Evolutionary conservation across 2,329 filamentous ascomycete genomes (phyloP).

Genomic region (Penicillium sp.): DNA sequence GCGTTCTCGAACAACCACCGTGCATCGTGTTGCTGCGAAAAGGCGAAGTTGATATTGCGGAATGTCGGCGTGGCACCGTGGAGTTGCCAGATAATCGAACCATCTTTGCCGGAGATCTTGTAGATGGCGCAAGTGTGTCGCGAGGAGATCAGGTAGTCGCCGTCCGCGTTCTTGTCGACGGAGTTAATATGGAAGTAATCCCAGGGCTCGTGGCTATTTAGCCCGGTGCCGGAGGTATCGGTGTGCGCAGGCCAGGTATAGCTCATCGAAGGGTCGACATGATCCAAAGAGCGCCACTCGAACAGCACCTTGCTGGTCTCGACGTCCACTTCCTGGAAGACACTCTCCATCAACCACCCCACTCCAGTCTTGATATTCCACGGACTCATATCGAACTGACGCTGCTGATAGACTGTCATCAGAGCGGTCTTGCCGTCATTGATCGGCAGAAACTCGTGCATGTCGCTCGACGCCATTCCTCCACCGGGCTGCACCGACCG

Average conservation of each 20-base stretch:
- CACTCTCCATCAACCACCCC: constrained; percentile 53
- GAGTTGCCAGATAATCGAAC: constrained; percentile 40
- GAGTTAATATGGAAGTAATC: constrained; percentile 48
- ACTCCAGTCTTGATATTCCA: constrained; percentile 45
- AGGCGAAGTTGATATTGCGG: constrained; percentile 40
- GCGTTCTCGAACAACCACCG: constrained; percentile 40
- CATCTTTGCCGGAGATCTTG: constrained; percentile 41
- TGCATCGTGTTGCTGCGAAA: constrained; percentile 46
- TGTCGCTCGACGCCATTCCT: constrained; percentile 47
- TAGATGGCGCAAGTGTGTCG: constrained; percentile 43
- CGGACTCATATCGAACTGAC: constrained; percentile 48
- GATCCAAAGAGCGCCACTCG: constrained; percentile 52
- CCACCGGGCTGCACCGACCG: constrained; percentile 45
- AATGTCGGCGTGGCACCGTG: constrained; percentile 39
- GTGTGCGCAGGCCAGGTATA: constrained; percentile 48
- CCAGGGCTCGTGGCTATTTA: constrained; percentile 46
- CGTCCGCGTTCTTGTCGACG: constrained; percentile 41
- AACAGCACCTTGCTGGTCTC: constrained; percentile 50
- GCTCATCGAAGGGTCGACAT: constrained; percentile 48
- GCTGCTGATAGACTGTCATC: constrained; percentile 44
- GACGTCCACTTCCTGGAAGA: constrained; percentile 54
- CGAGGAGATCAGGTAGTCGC: constrained; percentile 44
- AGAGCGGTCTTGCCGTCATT: constrained; percentile 44
- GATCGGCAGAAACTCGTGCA: constrained; percentile 53
- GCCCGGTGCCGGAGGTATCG: constrained; percentile 49